Evolutionary conservation across 371 early-diverging fungal genomes (phyloP).

Genomic region (Basidiobolus meristosporus): DNA sequence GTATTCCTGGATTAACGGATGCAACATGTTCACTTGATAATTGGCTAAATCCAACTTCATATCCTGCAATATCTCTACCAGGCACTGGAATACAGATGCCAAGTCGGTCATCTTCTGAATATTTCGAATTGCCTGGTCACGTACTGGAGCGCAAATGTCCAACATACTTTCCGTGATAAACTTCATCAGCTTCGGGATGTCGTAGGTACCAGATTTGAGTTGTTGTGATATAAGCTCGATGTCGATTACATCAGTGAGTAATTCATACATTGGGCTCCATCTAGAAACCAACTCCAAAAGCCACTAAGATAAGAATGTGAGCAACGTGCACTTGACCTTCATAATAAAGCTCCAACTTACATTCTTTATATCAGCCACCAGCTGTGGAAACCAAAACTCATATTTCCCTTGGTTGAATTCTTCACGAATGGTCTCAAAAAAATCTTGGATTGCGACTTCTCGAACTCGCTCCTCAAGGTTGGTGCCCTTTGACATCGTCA

Average conservation of each 20-base stretch:
- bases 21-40: conserved; percentile 31
- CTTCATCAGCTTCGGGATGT: conserved; percentile 14
- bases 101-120: conserved; percentile 9
- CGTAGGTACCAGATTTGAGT: conserved; percentile 17
- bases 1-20: conserved; percentile 33
- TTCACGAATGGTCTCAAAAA: conserved; percentile 30
- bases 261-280: conserved; percentile 8
- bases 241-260: conserved; percentile 34
- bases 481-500: conserved; percentile 14
- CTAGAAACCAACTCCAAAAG: conserved; percentile 15
- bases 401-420: conserved; percentile 21
- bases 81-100: conserved; percentile 16
- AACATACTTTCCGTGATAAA: conserved; percentile 29
- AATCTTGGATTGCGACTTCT: conserved; percentile 31
- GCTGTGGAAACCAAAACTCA: background rate
- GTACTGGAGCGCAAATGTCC: conserved; percentile 52
- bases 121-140: conserved; percentile 32
- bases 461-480: conserved; percentile 28
- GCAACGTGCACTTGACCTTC: too few species aligned
- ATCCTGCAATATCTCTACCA: conserved; percentile 30
- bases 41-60: conserved; percentile 61
- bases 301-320: conserved; percentile 6
- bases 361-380: background rate
- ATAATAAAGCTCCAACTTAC: too few species aligned
- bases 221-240: conserved; percentile 32